A percentile compares a stretch with the other conserved stretches of the same genome.
phyloP scores from a whole-genome alignment of 176 grass and related monocot species.

The Aegilops speltoides region DNA sequence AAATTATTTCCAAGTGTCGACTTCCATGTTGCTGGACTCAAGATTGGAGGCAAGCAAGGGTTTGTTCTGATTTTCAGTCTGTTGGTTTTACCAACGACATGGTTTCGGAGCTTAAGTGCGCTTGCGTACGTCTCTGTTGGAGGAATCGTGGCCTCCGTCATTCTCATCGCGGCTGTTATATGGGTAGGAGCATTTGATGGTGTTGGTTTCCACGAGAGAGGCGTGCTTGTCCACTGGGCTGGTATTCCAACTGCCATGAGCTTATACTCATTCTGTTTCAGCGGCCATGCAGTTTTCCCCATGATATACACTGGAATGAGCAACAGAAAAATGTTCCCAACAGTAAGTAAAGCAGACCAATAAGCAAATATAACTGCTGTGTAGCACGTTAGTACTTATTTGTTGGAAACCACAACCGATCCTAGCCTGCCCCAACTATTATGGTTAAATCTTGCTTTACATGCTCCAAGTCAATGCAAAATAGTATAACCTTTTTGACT shows the following conservation, averaged over 20 bases:
- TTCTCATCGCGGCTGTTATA: constrained; percentile 64
- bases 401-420: neutral
- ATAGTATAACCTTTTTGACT: constrained; percentile 15
- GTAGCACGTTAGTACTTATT: neutral
- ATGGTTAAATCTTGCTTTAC: neutral
- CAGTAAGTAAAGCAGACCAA: constrained; percentile 41
- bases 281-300: constrained; percentile 84
- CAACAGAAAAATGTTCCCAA: constrained; percentile 59
- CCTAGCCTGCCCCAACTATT: neutral
- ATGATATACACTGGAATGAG: constrained; percentile 81
- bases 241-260: constrained; percentile 76
- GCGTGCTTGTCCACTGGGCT: constrained; percentile 51
- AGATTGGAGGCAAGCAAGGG: constrained; percentile 72
- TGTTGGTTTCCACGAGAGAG: constrained; percentile 70
- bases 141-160: constrained; percentile 59
- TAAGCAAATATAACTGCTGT: neutral
- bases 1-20: constrained; percentile 66
- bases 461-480: neutral
- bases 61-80: constrained; percentile 71
- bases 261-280: constrained; percentile 92
- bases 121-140: constrained; percentile 70
- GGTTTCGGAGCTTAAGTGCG: constrained; percentile 71
- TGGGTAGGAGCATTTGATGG: constrained; percentile 60
- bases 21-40: constrained; percentile 50
- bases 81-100: constrained; percentile 78